Base-by-base conservation (phyloP, 2,329 filamentous ascomycete genomes). In the Fusarium hostae region DNA sequence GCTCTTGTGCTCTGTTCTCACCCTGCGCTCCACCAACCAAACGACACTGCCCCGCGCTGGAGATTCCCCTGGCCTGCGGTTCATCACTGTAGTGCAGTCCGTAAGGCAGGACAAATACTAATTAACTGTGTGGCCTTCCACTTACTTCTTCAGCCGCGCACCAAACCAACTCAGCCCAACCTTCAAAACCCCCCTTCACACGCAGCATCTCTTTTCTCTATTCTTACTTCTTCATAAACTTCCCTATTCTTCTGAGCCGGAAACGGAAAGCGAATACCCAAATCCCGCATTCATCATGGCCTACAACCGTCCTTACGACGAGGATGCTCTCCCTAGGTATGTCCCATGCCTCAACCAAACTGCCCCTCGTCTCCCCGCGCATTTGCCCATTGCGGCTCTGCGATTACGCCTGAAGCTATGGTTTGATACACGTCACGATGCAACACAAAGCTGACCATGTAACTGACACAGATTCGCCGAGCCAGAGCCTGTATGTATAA, bases 251-350 rank as follows among this genome's bases (percentile, higher is more conserved):
- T 34, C 13, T 8, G 28, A 45, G 20, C 39, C 40, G 26, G 34
- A 52, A 54, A 34, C n/a, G 22, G 39, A 12, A 61, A 44, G 20
- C 57, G 48, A 44, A 48, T 35, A 45, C 26, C 32, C 26, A 45
- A 50, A 51, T 18, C 40, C 44, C 59, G 43, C 34, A 62, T 40
- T 55, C 50, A 69, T 28, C 68, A 98, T 98, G 95, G 95, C 95
- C 62, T 98, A 98, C 87, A 97, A 97, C 84, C 91, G 90, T 81
- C 89, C 92, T 61, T 96, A 94, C 85, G 97, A 99, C 82, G 95
- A 95, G 37, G 95, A 99, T 85, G 93, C 94, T 80, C 90, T 99
- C 72, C 95, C 95, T 79, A 94, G 94, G 92, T 96, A 62, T 58
- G 64, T 37, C 20, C 32, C 22, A 30, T 66, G 40, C 37, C 26